Evolutionary conservation across 2,329 filamentous ascomycete genomes (phyloP).

Genomic region (Neodidymelliopsis sp.): DNA sequence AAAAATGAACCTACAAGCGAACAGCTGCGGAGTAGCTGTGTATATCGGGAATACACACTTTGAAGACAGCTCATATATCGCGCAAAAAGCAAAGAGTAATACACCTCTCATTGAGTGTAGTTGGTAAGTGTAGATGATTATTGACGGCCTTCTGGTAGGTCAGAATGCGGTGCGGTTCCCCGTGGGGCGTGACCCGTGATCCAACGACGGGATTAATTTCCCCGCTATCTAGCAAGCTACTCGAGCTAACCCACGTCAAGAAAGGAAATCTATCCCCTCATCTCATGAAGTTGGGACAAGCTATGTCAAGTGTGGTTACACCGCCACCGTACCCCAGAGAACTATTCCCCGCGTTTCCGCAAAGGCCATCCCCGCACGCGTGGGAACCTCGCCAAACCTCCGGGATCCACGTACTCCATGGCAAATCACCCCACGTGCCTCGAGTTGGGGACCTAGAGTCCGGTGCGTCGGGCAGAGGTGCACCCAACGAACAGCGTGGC

Average conservation of each 20-base stretch:
- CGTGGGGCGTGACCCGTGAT: background rate
- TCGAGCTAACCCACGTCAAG: background rate
- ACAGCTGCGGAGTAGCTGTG: too few relatives aligned
- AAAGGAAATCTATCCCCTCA: background rate
- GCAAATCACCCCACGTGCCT: background rate
- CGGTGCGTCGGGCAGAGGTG: background rate
- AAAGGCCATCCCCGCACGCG: background rate
- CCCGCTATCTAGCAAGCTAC: too few relatives aligned
- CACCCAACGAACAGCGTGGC: background rate
- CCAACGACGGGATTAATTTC: too few relatives aligned
- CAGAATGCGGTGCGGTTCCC: background rate
- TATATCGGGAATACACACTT: too few relatives aligned
- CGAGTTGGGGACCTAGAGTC: background rate
- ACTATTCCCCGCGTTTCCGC: background rate
- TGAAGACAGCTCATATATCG: too few relatives aligned
- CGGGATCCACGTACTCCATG: background rate
- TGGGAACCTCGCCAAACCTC: background rate
- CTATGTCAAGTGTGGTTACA: background rate
- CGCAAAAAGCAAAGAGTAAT: too few relatives aligned
- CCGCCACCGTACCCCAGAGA: background rate
- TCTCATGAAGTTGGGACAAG: background rate
- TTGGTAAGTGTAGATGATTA: too few relatives aligned
- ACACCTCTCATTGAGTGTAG: too few relatives aligned
- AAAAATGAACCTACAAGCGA: too few relatives aligned
- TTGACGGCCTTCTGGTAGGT: background rate